Conservation (phyloP, 2,329 filamentous ascomycete genomes). For the Arthrinium puccinioides region DNA sequence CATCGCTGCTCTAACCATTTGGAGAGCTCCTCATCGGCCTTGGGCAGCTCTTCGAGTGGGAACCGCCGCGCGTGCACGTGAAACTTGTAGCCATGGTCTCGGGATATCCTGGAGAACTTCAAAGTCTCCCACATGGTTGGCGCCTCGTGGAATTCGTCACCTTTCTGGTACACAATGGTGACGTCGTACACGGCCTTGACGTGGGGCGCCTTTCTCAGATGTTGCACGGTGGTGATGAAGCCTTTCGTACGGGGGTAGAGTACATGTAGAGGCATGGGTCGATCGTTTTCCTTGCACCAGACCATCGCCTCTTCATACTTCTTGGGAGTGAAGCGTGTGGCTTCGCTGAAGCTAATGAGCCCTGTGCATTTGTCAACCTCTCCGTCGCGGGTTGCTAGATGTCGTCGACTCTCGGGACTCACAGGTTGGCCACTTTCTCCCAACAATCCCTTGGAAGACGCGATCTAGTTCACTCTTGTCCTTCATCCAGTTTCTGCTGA, state of each 20-base stretch:
- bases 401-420: slow-evolving; percentile 25
- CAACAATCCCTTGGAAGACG: slow-evolving; percentile 47
- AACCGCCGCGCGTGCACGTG: slow-evolving; percentile 43
- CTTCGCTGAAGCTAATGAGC: slow-evolving; percentile 59
- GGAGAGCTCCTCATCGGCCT: slow-evolving; percentile 38
- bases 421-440: slow-evolving; percentile 50
- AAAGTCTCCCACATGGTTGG: slow-evolving; percentile 48
- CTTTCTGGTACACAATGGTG: slow-evolving; percentile 44
- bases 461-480: slow-evolving; percentile 49
- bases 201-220: slow-evolving; percentile 42
- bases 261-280: slow-evolving; percentile 46
- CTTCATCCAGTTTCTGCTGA: slow-evolving; percentile 50
- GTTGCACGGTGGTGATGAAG: slow-evolving; percentile 52
- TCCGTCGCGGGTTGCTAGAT: too few relatives aligned
- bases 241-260: slow-evolving; percentile 55
- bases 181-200: slow-evolving; percentile 49
- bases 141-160: slow-evolving; percentile 33
- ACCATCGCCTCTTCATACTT: slow-evolving; percentile 43
- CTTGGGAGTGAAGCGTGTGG: slow-evolving; percentile 47
- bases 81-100: slow-evolving; percentile 34
- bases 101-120: slow-evolving; percentile 30
- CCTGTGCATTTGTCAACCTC: slow-evolving; percentile 28
- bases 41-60: slow-evolving; percentile 37
- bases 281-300: slow-evolving; percentile 44
- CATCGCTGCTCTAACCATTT: slow-evolving; percentile 46